Percentiles rank a stretch among this genome's conserved stretches.
phyloP scores from a whole-genome alignment of 2,329 filamentous ascomycete genomes.

The Neobulgaria alba region DNA sequence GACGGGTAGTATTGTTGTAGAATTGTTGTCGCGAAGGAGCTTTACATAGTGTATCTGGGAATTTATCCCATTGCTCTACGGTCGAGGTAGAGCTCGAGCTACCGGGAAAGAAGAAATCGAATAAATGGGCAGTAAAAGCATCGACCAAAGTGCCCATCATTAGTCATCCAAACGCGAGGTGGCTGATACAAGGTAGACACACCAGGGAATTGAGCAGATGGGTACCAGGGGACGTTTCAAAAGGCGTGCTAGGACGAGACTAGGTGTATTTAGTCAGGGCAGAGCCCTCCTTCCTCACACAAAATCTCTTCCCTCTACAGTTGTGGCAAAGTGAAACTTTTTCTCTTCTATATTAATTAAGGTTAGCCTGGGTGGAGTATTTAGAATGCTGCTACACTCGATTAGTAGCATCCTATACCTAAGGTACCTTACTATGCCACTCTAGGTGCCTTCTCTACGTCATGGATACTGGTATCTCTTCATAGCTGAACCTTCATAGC shows the following conservation, averaged over 20 bases:
- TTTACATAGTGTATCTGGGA: background rate
- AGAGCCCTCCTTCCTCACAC: conserved; percentile 1
- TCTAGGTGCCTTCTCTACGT: conserved; percentile 6
- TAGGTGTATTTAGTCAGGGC: conserved; percentile 4
- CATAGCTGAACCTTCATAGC: conserved; percentile 9
- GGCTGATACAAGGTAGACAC: background rate
- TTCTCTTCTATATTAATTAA: conserved; percentile 2
- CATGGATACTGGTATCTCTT: conserved; percentile 6
- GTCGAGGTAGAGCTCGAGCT: background rate
- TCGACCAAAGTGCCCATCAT: conserved; percentile 3
- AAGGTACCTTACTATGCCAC: conserved; percentile 6
- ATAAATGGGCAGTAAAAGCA: conserved; percentile 2
- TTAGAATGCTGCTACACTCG: conserved; percentile 2
- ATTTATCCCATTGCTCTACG: background rate
- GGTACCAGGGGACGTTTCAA: conserved; percentile 2
- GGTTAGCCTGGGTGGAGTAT: background rate
- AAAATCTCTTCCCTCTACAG: background rate
- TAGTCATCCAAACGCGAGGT: conserved; percentile 5
- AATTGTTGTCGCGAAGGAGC: too few species aligned
- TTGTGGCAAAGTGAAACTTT: conserved; percentile 1
- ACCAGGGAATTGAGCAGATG: conserved; percentile 3
- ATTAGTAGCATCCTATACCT: conserved; percentile 4
- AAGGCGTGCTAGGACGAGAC: conserved; percentile 3
- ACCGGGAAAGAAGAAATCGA: conserved; percentile 4
- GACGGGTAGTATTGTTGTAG: too few species aligned